Conservation (phyloP, 257 asterid species). For the Plantago ovata region DNA sequence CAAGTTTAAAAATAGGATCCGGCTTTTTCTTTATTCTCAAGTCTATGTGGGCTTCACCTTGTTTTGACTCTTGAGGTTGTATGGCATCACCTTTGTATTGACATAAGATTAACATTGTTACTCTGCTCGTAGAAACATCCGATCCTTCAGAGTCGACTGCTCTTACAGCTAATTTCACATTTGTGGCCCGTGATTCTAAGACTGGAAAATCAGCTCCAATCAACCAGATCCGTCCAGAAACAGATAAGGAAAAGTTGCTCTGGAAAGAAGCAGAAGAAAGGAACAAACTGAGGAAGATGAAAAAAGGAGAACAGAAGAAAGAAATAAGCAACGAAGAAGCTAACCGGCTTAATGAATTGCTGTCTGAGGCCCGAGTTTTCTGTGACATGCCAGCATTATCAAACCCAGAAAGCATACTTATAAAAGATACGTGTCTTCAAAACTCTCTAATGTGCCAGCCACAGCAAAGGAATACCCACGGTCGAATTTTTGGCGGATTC, state of each 20-base stretch:
- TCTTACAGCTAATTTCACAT: slow-evolving; percentile 90
- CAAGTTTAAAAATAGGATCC: too few relatives aligned
- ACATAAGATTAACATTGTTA: too few relatives aligned
- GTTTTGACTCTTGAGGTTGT: too few relatives aligned
- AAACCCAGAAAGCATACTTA: slow-evolving; percentile 78
- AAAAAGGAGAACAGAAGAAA: slow-evolving; percentile 50
- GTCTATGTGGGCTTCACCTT: too few relatives aligned
- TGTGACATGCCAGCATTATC: slow-evolving; percentile 96
- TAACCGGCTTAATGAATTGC: slow-evolving; percentile 46
- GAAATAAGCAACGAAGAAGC: slow-evolving; percentile 45
- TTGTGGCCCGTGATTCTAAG: slow-evolving; percentile 83
- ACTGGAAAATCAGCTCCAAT: slow-evolving; percentile 80
- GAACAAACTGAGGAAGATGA: slow-evolving; percentile 58
- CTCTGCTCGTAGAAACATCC: slow-evolving; percentile 38
- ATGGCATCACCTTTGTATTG: too few relatives aligned
- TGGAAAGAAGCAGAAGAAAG: slow-evolving; percentile 85
- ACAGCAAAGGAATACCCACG: slow-evolving; percentile 87
- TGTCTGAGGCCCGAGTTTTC: slow-evolving; percentile 74
- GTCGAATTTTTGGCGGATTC: slow-evolving; percentile 93
- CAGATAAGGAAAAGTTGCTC: slow-evolving; percentile 58
- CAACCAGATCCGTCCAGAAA: slow-evolving; percentile 74
- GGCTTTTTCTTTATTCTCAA: too few relatives aligned
- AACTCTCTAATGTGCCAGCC: slow-evolving; percentile 92
- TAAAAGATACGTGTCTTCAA: slow-evolving; percentile 76
- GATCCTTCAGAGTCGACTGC: slow-evolving; percentile 48